phyloP scores from a whole-genome alignment of 306 rosid species.

The Ceratonia siliqua region DNA sequence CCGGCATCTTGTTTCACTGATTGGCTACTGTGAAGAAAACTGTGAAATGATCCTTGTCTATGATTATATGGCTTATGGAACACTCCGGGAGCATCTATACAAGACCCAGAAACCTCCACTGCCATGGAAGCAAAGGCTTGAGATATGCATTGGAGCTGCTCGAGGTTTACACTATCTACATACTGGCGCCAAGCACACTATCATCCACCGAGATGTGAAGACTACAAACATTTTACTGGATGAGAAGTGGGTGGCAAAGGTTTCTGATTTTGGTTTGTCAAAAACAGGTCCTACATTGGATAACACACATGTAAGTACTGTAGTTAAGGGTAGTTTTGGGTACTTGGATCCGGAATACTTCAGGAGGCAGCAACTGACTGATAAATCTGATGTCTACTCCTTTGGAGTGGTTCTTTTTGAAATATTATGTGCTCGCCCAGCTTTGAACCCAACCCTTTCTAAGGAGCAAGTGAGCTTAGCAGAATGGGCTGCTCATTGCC shows the following conservation, averaged over 20 bases:
- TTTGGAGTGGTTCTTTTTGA: slow-evolving; percentile 97
- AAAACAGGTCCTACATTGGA: slow-evolving; percentile 98
- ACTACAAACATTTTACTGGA: slow-evolving; percentile 96
- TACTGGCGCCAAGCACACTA: slow-evolving; percentile 96
- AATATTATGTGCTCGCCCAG: slow-evolving; percentile 94
- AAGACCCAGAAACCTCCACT: slow-evolving; percentile 94
- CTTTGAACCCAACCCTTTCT: slow-evolving; percentile 84
- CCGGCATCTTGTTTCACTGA: slow-evolving; percentile 94
- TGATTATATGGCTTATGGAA: slow-evolving; percentile 93
- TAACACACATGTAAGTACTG: slow-evolving; percentile 96
- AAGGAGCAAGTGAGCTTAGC: slow-evolving; percentile 99
- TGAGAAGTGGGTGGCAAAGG: slow-evolving; percentile 99
- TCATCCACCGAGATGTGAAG: slow-evolving; percentile 96
- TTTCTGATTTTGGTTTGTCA: slow-evolving; percentile 95
- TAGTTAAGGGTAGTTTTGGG: slow-evolving; percentile 97
- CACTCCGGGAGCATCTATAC: slow-evolving; percentile 95
- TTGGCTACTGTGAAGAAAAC: slow-evolving; percentile 96
- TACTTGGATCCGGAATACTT: slow-evolving; percentile 99
- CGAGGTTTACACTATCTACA: slow-evolving; percentile 97
- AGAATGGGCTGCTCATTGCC: slow-evolving; percentile 97
- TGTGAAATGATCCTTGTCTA: slow-evolving; percentile 97
- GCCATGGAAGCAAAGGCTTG: slow-evolving; percentile 99
- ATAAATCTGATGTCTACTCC: slow-evolving; percentile 97
- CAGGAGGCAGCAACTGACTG: slow-evolving; percentile 95
- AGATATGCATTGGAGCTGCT: slow-evolving; percentile 97